Evolutionary conservation across 2,329 filamentous ascomycete species (phyloP), one percentile per base, ranked within the genome.

Genomic region (Coniochaeta sp.): DNA sequence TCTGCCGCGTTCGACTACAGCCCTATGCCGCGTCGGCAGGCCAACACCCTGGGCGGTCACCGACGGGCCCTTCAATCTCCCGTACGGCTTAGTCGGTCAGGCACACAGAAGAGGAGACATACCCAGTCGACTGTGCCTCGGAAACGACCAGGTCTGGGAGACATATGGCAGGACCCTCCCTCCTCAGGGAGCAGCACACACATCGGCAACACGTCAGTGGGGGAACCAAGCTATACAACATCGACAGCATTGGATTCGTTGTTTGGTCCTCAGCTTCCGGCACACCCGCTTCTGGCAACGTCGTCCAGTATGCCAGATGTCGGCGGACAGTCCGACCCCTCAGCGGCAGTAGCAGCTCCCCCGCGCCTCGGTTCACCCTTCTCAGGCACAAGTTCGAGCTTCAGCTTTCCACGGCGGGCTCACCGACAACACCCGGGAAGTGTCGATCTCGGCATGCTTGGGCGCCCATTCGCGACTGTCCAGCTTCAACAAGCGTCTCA

Each of bases 351-450:
- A n/a, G 18, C 38, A 14, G 67, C 67, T 1, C 75, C 73, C 35
- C 69, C 73, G 13, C 74, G 80, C 6, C 71, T 85, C 4, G 79
- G 82, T 27, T 85, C 82, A 5, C 82, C 82, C 0, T 85, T 85
- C 56, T 68, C 73, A 7, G 71, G 71, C 30, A 63, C 71, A 9
- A 70, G 65, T 51, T 71, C 75, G 12, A 82, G 77, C 63, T 74
- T 81, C 59, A 84, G 81, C 42, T 82, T 84, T 55, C 82, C 82
- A n/a, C 80, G 78, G 53, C 74, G 82, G 35, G 63, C 77, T 27
- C 60, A 61, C 26, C 58, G 60, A 20, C 75, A 72, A 28, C 74
- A 76, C 56, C 70, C 73, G 2, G 65, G 68, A 12, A 70, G 67
- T 35, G 67, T 79, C 30, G 73, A 76, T 47, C 58, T 73, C 48